Percentiles rank a stretch among this genome's conserved stretches.
Evolutionary conservation across 176 grass and related monocot genomes (phyloP).

Genomic region (Miscanthus lutarioriparius): DNA sequence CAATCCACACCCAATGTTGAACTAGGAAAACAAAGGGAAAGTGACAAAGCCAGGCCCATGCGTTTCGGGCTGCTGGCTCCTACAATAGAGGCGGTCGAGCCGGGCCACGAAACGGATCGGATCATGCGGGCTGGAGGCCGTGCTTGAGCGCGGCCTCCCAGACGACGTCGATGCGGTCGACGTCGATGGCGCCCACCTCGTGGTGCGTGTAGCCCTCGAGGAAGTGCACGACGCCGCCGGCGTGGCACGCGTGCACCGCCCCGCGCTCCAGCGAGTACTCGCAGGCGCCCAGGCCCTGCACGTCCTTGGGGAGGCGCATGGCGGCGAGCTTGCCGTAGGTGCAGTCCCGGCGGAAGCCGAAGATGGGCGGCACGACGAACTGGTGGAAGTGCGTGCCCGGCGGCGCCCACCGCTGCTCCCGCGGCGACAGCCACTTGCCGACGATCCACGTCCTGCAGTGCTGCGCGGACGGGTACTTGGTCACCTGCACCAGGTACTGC

Average conservation of each 20-base stretch:
- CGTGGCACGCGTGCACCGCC: conserved; percentile 86
- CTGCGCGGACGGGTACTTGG: conserved; percentile 61
- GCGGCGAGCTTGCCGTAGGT: conserved; percentile 93
- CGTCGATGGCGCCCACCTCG: conserved; percentile 87
- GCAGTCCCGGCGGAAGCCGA: conserved; percentile 84
- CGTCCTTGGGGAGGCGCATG: conserved; percentile 79
- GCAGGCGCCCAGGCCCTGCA: conserved; percentile 55
- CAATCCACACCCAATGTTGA: too few relatives aligned
- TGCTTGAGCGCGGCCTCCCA: conserved; percentile 84
- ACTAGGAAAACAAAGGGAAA: too few relatives aligned
- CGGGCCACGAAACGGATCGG: too few relatives aligned
- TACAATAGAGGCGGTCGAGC: too few relatives aligned
- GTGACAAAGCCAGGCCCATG: too few relatives aligned
- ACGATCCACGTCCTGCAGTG: conserved; percentile 83
- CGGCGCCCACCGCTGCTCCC: conserved; percentile 80
- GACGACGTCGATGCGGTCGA: conserved; percentile 77
- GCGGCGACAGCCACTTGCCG: conserved; percentile 81
- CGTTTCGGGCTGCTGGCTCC: too few relatives aligned
- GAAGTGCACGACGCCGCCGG: conserved; percentile 77
- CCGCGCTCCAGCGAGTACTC: conserved; percentile 89
- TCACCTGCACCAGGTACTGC: conserved; percentile 68
- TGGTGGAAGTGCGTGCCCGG: conserved; percentile 96
- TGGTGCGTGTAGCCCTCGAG: conserved; percentile 79
- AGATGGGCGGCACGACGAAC: conserved; percentile 88
- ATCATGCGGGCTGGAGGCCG: conserved; percentile 61